Evolutionary conservation across 805 yeast species (phyloP), one percentile per base, ranked within the genome.

Genomic region (Schwanniomyces pseudopolymorphus): DNA sequence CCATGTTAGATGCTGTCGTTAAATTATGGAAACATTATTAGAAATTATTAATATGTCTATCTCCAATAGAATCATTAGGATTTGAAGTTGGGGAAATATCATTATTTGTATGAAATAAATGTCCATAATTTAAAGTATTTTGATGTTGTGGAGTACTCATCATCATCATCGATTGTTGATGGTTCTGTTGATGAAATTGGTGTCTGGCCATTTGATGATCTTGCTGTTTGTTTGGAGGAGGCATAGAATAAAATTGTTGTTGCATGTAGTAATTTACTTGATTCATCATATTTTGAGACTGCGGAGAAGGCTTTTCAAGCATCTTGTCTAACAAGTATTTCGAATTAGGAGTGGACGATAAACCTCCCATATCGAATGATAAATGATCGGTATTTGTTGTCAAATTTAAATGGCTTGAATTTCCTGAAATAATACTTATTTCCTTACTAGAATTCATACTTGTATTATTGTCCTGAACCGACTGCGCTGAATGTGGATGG

Each of bases 131-230:
- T 14, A 59, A 42, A 5, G 66, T 51, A 43, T 56, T 58, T 27
- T 62, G 69, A 49, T 69, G 74, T 45, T 69, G 74, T 3, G 77
- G 77, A 5, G 77, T 72, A 42, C 75, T 70, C 74, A 72, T 68
- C 63, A 66, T 59, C 70, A 67, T 68, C 68, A 63, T 59, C 40
- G 45, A 43, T 20, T 44, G 50, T 11, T 49, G 56, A 14, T 51
- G 58, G 25, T n/a, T n/a, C n/a, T 43, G 52, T 28, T 47, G 46
- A 33, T 36, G 52, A 38, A 47, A 54, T 26, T 42, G 51, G 13
- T 28, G 53, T 7, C 9, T 16, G 28, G 27, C 6, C 31, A 17
- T 39, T 19, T 49, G 54, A 11, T 39, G 54, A 31, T 28, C 20
- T 26, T 42, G 56, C 35, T 46, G 57, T 38, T 33, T 45, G 52